These are phyloP conservation scores for Aureobasidium subglaciale DNA, from an alignment of 2,329 filamentous ascomycete genomes.

Conservation along the genomic window DNA sequence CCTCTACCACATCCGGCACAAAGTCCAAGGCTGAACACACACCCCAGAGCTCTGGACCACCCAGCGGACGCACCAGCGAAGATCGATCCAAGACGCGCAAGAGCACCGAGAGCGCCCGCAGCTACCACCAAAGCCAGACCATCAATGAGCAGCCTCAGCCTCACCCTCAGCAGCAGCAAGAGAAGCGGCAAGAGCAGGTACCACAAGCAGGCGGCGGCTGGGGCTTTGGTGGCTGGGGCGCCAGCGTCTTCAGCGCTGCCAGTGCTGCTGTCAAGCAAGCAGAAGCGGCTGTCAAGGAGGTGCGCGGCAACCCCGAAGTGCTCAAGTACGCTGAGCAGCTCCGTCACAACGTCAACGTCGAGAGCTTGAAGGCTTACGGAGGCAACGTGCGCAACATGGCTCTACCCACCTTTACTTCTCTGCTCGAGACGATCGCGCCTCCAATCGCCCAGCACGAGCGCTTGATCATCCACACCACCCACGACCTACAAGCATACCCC, in stretches of 20 bases:
- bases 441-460: conserved; percentile 96
- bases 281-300: conserved; percentile 86
- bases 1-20: conserved; percentile 37
- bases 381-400: conserved; percentile 81
- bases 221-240: conserved; percentile 64
- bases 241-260: conserved; percentile 74
- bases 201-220: conserved; percentile 47
- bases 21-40: conserved; percentile 39
- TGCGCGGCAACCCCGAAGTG: conserved; percentile 92
- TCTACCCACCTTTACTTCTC: conserved; percentile 87
- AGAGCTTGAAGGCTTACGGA: conserved; percentile 69
- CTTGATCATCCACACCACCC: conserved; percentile 92
- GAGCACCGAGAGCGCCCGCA: conserved; percentile 69
- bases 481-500: conserved; percentile 90
- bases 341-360: conserved; percentile 65
- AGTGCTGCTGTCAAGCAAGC: conserved; percentile 84
- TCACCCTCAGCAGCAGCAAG: background rate
- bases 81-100: conserved; percentile 53
- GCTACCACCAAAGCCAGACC: conserved; percentile 65
- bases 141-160: conserved; percentile 34
- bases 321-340: conserved; percentile 95
- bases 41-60: conserved; percentile 43
- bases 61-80: conserved; percentile 53
- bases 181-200: conserved; percentile 8
- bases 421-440: conserved; percentile 89